Conservation (phyloP, 1,284 basidiomycete genomes). For the Boletus nobilissimus region DNA sequence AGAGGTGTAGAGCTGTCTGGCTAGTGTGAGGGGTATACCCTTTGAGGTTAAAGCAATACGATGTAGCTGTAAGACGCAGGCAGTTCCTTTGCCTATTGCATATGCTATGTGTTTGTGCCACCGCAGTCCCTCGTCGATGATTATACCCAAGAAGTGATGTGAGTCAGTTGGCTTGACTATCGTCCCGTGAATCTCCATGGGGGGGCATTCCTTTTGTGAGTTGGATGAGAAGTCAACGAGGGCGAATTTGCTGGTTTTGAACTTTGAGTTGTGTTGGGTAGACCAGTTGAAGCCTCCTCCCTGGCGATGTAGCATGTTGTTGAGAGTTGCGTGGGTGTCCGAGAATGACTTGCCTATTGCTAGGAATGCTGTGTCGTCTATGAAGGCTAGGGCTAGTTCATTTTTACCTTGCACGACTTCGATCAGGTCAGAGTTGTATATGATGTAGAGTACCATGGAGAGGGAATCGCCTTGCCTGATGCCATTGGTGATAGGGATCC, state of each 20-base stretch:
- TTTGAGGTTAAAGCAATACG: not conserved
- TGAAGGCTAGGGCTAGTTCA: too few relatives aligned
- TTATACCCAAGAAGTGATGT: too few relatives aligned
- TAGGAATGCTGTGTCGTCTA: too few relatives aligned
- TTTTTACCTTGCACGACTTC: too few relatives aligned
- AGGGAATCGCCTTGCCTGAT: slow-evolving; percentile 42
- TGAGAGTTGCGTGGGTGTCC: too few relatives aligned
- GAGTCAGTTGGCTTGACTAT: not conserved
- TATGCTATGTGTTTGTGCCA: not conserved
- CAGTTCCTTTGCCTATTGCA: not conserved
- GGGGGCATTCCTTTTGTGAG: not conserved
- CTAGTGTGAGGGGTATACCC: not conserved
- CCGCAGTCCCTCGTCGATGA: not conserved
- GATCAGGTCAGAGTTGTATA: too few relatives aligned
- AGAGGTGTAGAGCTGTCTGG: not conserved
- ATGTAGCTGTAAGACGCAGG: not conserved
- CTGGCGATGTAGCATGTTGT: too few relatives aligned
- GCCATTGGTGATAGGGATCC: slow-evolving; percentile 36
- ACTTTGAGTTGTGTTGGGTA: not conserved
- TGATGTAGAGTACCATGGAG: slow-evolving; percentile 28
- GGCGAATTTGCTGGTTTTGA: not conserved
- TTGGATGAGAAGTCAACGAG: not conserved
- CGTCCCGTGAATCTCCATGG: not conserved
- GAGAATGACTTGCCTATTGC: too few relatives aligned
- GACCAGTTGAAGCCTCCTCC: too few relatives aligned